Evolutionary conservation across 1,139 yeast genomes (phyloP).

Genomic region (Kodamaea derodonti): DNA sequence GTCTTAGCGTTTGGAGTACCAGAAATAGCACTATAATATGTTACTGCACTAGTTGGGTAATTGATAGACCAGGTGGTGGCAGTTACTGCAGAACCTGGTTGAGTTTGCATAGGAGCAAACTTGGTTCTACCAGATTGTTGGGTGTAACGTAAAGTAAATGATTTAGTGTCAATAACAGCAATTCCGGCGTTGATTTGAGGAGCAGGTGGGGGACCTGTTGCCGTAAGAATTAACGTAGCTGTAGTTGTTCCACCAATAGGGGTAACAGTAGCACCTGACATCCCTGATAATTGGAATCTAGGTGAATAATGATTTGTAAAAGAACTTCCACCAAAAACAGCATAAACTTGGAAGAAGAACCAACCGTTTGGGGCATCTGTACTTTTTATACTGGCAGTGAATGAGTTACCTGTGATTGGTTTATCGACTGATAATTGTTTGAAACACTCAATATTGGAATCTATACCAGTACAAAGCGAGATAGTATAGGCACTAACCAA

Average conservation of each 20-base stretch:
- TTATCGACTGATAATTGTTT: slow-evolving; percentile 20
- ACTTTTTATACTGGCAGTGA: slow-evolving; percentile 41
- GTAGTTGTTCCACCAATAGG: slow-evolving; percentile 13
- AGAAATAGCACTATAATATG: slow-evolving; percentile 42
- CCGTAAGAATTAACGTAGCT: slow-evolving; percentile 13
- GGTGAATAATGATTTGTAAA: slow-evolving; percentile 65
- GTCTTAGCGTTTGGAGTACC: slow-evolving; percentile 48
- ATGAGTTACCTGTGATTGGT: slow-evolving; percentile 24
- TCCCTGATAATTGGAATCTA: slow-evolving; percentile 62
- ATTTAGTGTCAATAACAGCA: slow-evolving; percentile 27
- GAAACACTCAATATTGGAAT: slow-evolving; percentile 43
- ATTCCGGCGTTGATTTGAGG: slow-evolving; percentile 29
- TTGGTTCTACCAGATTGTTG: slow-evolving; percentile 69
- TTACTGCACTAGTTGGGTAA: slow-evolving; percentile 65
- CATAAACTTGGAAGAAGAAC: slow-evolving; percentile 65
- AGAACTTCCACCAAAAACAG: slow-evolving; percentile 35
- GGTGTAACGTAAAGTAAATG: slow-evolving; percentile 57
- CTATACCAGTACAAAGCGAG: slow-evolving; percentile 66
- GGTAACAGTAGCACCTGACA: slow-evolving; percentile 55
- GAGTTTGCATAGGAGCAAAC: slow-evolving; percentile 89
- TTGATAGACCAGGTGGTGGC: slow-evolving; percentile 59
- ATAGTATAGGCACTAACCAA: slow-evolving; percentile 49
- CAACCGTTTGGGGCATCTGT: slow-evolving; percentile 55
- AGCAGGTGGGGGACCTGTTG: slow-evolving; percentile 41
- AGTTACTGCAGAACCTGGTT: slow-evolving; percentile 71